phyloP scores from a whole-genome alignment of 495 filamentous ascomycete species.

The Hamigera avellanea region DNA sequence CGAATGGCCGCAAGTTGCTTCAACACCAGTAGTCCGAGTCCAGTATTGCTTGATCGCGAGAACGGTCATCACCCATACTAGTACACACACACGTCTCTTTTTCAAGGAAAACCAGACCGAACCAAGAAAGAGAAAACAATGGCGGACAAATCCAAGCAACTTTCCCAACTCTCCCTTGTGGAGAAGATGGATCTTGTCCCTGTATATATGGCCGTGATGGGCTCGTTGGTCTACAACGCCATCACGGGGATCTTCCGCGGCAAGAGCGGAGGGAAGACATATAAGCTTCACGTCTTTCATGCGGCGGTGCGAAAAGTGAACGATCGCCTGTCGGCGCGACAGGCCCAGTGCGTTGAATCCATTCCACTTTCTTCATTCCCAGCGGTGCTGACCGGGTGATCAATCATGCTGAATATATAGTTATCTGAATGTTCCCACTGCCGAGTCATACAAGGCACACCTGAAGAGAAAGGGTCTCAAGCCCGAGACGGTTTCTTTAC shows the following conservation, averaged over 20 bases:
- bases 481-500: slow-evolving; percentile 36
- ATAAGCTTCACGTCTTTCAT: slow-evolving; percentile 20
- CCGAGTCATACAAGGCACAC: slow-evolving; percentile 31
- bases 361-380: neutral
- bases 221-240: slow-evolving; percentile 13
- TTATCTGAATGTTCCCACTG: slow-evolving; percentile 23
- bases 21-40: too few species aligned
- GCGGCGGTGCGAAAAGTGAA: slow-evolving; percentile 15
- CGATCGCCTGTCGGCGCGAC: slow-evolving; percentile 12
- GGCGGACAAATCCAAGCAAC: neutral
- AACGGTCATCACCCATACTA: too few species aligned
- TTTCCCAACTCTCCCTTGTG: slow-evolving; percentile 22
- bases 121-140: neutral
- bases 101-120: neutral
- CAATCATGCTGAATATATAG: slow-evolving; percentile 7
- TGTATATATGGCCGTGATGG: slow-evolving; percentile 9
- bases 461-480: slow-evolving; percentile 34
- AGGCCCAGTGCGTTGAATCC: slow-evolving; percentile 20
- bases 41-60: too few species aligned
- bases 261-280: slow-evolving; percentile 18
- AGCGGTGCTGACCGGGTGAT: too few species aligned
- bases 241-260: slow-evolving; percentile 29
- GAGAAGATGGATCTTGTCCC: slow-evolving; percentile 22
- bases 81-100: neutral
- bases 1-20: too few species aligned